Evolutionary conservation across 257 asterid genomes (phyloP).

Genomic region (Misopates orontium): DNA sequence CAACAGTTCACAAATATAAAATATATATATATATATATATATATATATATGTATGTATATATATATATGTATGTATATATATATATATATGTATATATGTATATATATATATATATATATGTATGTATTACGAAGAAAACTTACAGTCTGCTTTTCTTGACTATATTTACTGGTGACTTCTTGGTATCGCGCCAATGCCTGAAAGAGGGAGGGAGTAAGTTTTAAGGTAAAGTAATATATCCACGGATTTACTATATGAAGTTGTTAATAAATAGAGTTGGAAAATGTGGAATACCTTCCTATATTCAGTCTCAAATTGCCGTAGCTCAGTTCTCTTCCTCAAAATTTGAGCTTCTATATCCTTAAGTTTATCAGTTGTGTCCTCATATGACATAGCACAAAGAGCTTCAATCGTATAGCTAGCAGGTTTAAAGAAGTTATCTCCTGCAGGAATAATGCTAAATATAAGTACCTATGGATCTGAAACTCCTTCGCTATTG

Average conservation of each 20-base stretch:
- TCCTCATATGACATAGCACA: slow-evolving; percentile 93
- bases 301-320: slow-evolving; percentile 93
- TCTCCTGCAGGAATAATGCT: slow-evolving; percentile 67
- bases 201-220: slow-evolving; percentile 20
- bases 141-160: slow-evolving; percentile 93
- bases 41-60: no score
- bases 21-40: no score
- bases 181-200: slow-evolving; percentile 97
- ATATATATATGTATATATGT: no score
- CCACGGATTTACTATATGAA: not conserved
- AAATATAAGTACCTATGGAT: slow-evolving; percentile 6
- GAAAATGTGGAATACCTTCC: slow-evolving; percentile 57
- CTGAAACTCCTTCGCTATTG: slow-evolving; percentile 4
- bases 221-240: slow-evolving; percentile 2
- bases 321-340: slow-evolving; percentile 94
- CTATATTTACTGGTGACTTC: slow-evolving; percentile 90
- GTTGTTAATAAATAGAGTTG: not conserved
- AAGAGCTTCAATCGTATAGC: slow-evolving; percentile 85
- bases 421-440: slow-evolving; percentile 94
- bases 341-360: slow-evolving; percentile 88
- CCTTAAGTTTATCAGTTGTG: slow-evolving; percentile 77
- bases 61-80: no score
- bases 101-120: no score
- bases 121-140: no score
- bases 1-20: not conserved